Conservation (phyloP, 2,329 filamentous ascomycete species). For the Massarina eburnea region DNA sequence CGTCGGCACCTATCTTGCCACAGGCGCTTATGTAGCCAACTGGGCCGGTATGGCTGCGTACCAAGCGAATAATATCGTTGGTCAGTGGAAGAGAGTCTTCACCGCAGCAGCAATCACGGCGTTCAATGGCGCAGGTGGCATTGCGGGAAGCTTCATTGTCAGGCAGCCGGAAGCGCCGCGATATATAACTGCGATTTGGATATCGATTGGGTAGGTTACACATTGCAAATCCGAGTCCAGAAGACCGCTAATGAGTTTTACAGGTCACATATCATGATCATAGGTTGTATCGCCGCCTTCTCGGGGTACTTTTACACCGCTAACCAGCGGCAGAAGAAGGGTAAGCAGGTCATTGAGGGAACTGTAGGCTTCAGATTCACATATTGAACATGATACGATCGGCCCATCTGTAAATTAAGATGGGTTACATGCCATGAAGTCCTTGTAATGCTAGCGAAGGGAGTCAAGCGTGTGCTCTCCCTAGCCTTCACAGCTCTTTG, state of each 20-base stretch:
- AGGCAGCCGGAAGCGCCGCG: conserved; percentile 61
- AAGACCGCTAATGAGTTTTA: neutral
- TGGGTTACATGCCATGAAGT: no score
- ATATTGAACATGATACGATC: conserved; percentile 30
- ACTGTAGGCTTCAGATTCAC: conserved; percentile 51
- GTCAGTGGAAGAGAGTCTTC: conserved; percentile 67
- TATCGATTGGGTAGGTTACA: conserved; percentile 57
- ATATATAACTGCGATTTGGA: conserved; percentile 68
- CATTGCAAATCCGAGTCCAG: neutral
- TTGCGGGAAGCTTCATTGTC: conserved; percentile 68
- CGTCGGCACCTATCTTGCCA: conserved; percentile 65
- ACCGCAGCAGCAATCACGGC: conserved; percentile 63
- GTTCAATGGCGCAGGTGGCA: conserved; percentile 64
- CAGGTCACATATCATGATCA: conserved; percentile 59
- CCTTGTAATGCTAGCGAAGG: no score
- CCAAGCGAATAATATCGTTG: conserved; percentile 54
- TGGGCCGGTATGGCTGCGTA: conserved; percentile 64
- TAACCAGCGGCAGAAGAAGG: conserved; percentile 53
- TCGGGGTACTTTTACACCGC: conserved; percentile 56
- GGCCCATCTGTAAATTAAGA: no score
- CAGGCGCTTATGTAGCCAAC: conserved; percentile 68
- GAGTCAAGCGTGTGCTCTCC: no score
- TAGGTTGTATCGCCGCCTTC: conserved; percentile 55
- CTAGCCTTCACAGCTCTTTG: no score
- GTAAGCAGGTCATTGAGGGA: conserved; percentile 54